Percentiles rank a stretch among this genome's conserved stretches.
Conservation (phyloP, 2,329 filamentous ascomycete species). For the Venturia nashicola region DNA sequence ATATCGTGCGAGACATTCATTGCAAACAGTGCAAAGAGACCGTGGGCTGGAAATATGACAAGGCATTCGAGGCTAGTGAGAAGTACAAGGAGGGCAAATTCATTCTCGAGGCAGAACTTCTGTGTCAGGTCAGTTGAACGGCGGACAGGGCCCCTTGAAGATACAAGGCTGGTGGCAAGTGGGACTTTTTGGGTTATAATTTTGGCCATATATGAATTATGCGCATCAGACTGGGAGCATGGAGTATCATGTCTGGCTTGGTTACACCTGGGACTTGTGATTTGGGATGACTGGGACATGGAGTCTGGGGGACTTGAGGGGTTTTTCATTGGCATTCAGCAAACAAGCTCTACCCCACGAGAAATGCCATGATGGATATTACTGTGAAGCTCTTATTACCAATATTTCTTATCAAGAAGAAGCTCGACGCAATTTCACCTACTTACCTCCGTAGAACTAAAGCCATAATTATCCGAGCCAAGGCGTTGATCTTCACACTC, state of each 20-base stretch:
- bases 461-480: background rate
- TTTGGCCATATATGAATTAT: background rate
- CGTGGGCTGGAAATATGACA: conserved; percentile 98
- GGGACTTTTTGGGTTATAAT: background rate
- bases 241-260: background rate
- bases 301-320: background rate
- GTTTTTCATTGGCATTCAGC: background rate
- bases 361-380: background rate
- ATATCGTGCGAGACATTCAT: conserved; percentile 84
- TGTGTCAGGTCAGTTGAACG: conserved; percentile 57
- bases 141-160: background rate
- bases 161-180: background rate
- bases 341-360: no score
- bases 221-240: background rate
- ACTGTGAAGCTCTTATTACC: no score
- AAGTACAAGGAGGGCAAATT: conserved; percentile 99
- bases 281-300: background rate
- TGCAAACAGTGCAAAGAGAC: conserved; percentile 86
- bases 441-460: background rate
- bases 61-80: conserved; percentile 80
- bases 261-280: background rate
- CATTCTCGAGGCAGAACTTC: conserved; percentile 83
- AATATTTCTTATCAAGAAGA: background rate
- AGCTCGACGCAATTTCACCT: no score
- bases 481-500: background rate